These are phyloP conservation scores for Stipa capillata DNA, from an alignment of 176 grass and related monocot genomes.

Conservation along the genomic window DNA sequence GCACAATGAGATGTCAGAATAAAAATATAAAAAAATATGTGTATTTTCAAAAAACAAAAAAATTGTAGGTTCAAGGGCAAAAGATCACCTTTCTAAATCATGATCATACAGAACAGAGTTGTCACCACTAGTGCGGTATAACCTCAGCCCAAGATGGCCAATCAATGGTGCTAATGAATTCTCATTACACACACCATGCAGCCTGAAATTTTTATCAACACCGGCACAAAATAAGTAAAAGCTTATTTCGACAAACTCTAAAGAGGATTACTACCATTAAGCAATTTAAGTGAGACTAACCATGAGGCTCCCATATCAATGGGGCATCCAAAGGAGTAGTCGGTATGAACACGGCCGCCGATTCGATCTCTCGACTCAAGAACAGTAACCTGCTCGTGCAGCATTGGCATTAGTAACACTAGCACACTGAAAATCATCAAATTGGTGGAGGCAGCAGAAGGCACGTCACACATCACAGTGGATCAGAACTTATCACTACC, in stretches of 20 bases:
- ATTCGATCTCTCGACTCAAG: constrained; percentile 83
- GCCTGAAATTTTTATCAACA: constrained; percentile 41
- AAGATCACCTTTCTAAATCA: constrained; percentile 77
- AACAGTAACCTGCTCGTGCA: constrained; percentile 49
- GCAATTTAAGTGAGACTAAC: constrained; percentile 28
- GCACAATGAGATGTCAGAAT: background rate
- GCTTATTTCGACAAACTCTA: background rate
- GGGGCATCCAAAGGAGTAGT: constrained; percentile 86
- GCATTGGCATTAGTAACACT: background rate
- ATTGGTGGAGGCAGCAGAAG: background rate
- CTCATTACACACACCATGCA: constrained; percentile 85
- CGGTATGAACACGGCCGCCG: constrained; percentile 67
- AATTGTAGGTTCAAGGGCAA: background rate
- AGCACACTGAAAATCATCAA: background rate
- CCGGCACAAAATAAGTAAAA: background rate
- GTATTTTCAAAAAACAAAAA: background rate
- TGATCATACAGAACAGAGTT: constrained; percentile 95
- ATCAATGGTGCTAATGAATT: constrained; percentile 87
- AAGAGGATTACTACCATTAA: background rate
- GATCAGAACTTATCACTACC: background rate
- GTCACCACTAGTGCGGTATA: constrained; percentile 87
- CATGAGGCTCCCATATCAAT: constrained; percentile 99
- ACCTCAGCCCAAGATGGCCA: constrained; percentile 58
- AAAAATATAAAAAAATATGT: background rate
- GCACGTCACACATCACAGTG: background rate